These are phyloP conservation scores for Parachaetomium inaequale DNA, from an alignment of 495 filamentous ascomycete genomes.

Conservation along the genomic window DNA sequence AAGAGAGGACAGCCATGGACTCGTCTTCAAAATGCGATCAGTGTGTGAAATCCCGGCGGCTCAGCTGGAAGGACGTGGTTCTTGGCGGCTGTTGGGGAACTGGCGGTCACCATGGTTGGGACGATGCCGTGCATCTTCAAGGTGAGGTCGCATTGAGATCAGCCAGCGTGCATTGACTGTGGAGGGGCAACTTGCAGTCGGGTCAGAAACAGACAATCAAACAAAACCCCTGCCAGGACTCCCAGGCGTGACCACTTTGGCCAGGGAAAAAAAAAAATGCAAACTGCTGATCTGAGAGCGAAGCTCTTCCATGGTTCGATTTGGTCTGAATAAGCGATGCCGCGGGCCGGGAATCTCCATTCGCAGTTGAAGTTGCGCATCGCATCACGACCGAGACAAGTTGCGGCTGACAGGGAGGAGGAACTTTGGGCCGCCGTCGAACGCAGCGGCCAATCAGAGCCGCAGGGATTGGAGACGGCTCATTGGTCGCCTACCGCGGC, in stretches of 20 bases:
- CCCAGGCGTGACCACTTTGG: neutral
- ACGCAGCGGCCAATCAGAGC: neutral
- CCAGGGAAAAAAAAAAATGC: neutral
- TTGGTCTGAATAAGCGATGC: neutral
- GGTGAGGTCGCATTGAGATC: constrained; percentile 1
- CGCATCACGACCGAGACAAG: neutral
- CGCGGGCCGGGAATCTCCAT: neutral
- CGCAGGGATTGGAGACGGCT: neutral
- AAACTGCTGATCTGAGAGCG: neutral
- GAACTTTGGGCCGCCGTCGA: neutral
- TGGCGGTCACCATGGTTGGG: neutral
- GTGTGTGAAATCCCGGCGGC: neutral
- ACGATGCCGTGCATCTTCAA: neutral
- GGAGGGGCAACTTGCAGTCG: neutral
- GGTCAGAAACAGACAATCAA: neutral
- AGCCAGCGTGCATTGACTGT: neutral
- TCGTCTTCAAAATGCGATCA: neutral
- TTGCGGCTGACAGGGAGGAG: constrained; percentile 2
- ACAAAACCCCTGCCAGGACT: too few species aligned
- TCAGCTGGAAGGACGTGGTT: neutral
- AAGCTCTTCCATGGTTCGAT: neutral
- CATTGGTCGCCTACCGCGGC: constrained; percentile 5
- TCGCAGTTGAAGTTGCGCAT: neutral
- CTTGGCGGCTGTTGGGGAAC: neutral
- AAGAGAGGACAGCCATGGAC: neutral